A percentile compares a stretch with the other conserved stretches of the same genome.
Evolutionary conservation across 768 basidiomycete species (phyloP).

Genomic region (Xerocomus spinulosus): DNA sequence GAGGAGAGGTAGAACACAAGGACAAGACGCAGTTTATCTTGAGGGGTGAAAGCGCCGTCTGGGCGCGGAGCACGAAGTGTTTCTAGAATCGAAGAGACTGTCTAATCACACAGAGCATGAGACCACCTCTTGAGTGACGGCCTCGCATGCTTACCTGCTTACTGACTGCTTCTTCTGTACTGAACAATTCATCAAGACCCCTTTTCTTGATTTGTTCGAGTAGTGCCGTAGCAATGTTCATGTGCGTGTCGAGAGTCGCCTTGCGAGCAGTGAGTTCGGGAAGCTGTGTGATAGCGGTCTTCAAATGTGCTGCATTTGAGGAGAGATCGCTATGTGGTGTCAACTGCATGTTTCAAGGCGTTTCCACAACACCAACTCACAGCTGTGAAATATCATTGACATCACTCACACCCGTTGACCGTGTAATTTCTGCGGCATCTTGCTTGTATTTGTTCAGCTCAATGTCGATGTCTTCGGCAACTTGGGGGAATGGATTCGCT

Average conservation of each 20-base stretch:
- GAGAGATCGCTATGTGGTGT: slow-evolving; percentile 62
- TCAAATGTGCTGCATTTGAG: slow-evolving; percentile 89
- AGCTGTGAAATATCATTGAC: slow-evolving; percentile 93
- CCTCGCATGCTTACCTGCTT: slow-evolving; percentile 57
- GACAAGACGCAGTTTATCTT: slow-evolving; percentile 89
- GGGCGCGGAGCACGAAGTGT: slow-evolving; percentile 72
- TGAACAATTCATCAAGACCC: slow-evolving; percentile 95
- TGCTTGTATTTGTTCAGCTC: slow-evolving; percentile 92
- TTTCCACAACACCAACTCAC: slow-evolving; percentile 42
- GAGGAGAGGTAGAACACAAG: slow-evolving; percentile 94
- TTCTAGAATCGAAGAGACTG: slow-evolving; percentile 75
- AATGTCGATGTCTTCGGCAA: slow-evolving; percentile 93
- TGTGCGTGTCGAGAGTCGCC: slow-evolving; percentile 94
- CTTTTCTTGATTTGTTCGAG: slow-evolving; percentile 94
- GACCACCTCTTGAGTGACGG: background rate
- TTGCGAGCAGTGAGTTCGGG: slow-evolving; percentile 97
- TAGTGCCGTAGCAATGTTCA: slow-evolving; percentile 97
- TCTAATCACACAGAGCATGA: slow-evolving; percentile 38
- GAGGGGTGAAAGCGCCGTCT: slow-evolving; percentile 59
- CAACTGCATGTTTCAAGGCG: slow-evolving; percentile 2
- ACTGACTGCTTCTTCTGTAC: slow-evolving; percentile 84
- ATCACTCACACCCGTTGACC: slow-evolving; percentile 93
- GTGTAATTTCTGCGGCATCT: slow-evolving; percentile 94
- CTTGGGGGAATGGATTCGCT: slow-evolving; percentile 94
- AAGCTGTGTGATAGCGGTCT: slow-evolving; percentile 94